Base-by-base conservation (phyloP, 139 green algal genomes). In the Gonium pectorale region DNA sequence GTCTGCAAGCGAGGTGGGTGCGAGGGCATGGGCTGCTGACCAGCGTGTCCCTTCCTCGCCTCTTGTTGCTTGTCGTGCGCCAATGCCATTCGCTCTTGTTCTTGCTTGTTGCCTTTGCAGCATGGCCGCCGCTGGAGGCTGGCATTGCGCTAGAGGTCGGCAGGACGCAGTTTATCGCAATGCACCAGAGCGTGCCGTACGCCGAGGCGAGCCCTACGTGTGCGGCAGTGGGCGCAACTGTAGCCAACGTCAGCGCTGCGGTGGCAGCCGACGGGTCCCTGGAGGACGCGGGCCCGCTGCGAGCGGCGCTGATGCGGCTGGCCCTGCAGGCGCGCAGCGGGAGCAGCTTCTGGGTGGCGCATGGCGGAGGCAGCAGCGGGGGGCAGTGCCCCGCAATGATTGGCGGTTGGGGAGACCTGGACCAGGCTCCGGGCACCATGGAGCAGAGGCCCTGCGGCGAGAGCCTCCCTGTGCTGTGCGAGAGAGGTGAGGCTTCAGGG, bases 401-500 rank as follows among this genome's bases (percentile, higher is more conserved):
- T 37, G 72, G 72, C 33, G 72, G 72, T 27, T 80, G 72, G 72
- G 72, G 37, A 5, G 6, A 17, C 2, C 27, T 31, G 40, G 72
- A 11, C 52, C 9, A 52, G 51, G 72, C 21, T 2, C 43, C 68
- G 3, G 72, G 72, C 37, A 27, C 72, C 0, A 35, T 15, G 38
- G 27, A 19, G 72, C 24, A n/a, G 11, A 51, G 72, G 21, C 51
- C 52, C 21, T 80, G 72, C 72, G 27, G 27, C 22, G 37, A 67
- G 4, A 27, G 24, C 7, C 72, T 80, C 35, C 72, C 72, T 8
- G 72, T 67, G 37, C 51, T 80, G 72, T 80, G 72, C 35, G 33
- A 68, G 72, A 27, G 72, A 80, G 51, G 72, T 80, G n/a, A n/a
- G n/a, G n/a, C n/a, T n/a, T n/a, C n/a, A n/a, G n/a, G n/a, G n/a